These are phyloP conservation scores for Lodderomyces beijingensis DNA, from an alignment of 1,139 yeast species.

Conservation along the genomic window DNA sequence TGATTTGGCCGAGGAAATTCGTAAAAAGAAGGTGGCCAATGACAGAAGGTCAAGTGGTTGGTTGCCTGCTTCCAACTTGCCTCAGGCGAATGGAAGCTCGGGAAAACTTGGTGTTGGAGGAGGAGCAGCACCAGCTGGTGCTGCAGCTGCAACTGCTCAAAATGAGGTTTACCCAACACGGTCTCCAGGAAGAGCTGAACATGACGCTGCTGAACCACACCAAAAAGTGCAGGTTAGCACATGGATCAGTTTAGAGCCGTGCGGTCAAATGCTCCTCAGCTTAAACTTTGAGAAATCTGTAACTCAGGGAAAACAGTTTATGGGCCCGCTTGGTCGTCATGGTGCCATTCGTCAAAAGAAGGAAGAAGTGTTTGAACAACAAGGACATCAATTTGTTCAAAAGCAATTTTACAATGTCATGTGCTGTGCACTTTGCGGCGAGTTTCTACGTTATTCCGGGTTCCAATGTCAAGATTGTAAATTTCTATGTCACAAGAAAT, in stretches of 20 bases:
- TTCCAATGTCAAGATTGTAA: constrained; percentile 95
- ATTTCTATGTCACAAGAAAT: constrained; percentile 89
- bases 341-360: constrained; percentile 96
- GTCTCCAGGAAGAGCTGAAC: constrained; percentile 5
- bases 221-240: constrained; percentile 47
- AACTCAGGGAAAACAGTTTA: constrained; percentile 48
- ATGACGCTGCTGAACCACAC: constrained; percentile 5
- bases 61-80: constrained; percentile 72
- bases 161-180: constrained; percentile 6
- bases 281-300: constrained; percentile 74
- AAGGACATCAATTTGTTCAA: constrained; percentile 95
- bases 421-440: constrained; percentile 97
- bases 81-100: constrained; percentile 16
- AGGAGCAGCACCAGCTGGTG: constrained; percentile 1
- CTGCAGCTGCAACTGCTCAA: constrained; percentile 5
- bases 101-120: background rate
- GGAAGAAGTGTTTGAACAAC: constrained; percentile 92
- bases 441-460: constrained; percentile 88
- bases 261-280: constrained; percentile 79
- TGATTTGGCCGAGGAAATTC: constrained; percentile 89
- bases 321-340: constrained; percentile 89
- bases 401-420: constrained; percentile 93
- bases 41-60: constrained; percentile 75
- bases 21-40: constrained; percentile 81
- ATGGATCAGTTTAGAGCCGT: constrained; percentile 94